Base-by-base conservation (phyloP, 306 rosid genomes). In the Dalbergia oliveri region DNA sequence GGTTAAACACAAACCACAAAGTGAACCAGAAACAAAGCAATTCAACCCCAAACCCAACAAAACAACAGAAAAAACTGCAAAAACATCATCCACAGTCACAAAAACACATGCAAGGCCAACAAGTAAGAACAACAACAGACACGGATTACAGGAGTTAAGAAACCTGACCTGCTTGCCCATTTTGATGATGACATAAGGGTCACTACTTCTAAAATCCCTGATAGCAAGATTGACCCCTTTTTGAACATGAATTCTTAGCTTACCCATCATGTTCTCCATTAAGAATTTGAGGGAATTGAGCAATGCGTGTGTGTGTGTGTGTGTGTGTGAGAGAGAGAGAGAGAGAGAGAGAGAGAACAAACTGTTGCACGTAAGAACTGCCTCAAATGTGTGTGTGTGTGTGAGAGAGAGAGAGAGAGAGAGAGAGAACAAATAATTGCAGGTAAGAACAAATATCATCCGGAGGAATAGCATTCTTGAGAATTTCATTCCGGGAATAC, bases 191-290 rank as follows among this genome's bases (percentile, higher is more conserved):
- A 93, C 89, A 78, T 94, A 94, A 76, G 99, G 97, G 44, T 94
- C 99, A 31, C 99, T 93, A 81, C 94, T 93, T 1, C 1, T 43
- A 14, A 89, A 80, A 51, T 94, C 99, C 77, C 99, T 85, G 19
- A 93, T 16, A 5, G 97, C 97, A n/a, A 94, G 97, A 76, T 93
- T 87, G 31, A 93, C 90, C 5, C 99, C 99, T 88, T 71, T 91
- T 0, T 67, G 72, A 18, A 93, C 85, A 69, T 69, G 97, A 84
- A 94, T 76, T 80, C 91, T 89, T 2, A 94, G 89, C 79, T 93
- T 82, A 41, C 99, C 99, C 89, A 94, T n/a, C 70, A 86, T 35
- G 44, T 87, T 78, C 75, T 94, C 99, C 99, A 94, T 94, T 18
- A 11, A n/a, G 3, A 58, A 13, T 6, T 2, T 7, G 60, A 23